These are phyloP conservation scores for Pleurostoma richardsiae DNA, from an alignment of 2,329 filamentous ascomycete species.

Conservation along the genomic window DNA sequence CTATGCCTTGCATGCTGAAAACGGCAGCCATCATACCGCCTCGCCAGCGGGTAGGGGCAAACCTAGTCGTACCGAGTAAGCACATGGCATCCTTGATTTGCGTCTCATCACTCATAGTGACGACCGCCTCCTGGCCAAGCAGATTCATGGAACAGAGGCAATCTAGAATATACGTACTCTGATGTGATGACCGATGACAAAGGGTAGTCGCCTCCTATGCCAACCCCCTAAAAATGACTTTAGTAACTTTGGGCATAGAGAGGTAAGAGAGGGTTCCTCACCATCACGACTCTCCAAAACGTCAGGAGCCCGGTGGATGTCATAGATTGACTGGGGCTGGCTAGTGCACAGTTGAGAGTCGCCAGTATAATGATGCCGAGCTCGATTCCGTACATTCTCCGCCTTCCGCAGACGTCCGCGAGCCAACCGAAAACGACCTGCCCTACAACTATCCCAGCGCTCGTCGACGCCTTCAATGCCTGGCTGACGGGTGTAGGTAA, in stretches of 20 bases:
- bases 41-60: slow-evolving; percentile 75
- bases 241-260: not conserved
- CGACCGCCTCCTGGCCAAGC: too few species aligned
- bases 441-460: slow-evolving; percentile 71
- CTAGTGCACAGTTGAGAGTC: slow-evolving; percentile 62
- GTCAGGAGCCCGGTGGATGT: slow-evolving; percentile 57
- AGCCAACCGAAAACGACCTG: slow-evolving; percentile 74
- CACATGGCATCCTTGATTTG: too few species aligned
- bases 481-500: slow-evolving; percentile 64
- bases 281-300: slow-evolving; percentile 74
- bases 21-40: slow-evolving; percentile 80
- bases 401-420: slow-evolving; percentile 70
- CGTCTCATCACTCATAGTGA: too few species aligned
- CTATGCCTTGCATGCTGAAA: slow-evolving; percentile 80
- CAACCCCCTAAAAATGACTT: slow-evolving; percentile 47
- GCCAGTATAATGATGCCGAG: slow-evolving; percentile 67
- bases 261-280: slow-evolving; percentile 25
- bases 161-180: slow-evolving; percentile 39
- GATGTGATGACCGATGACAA: slow-evolving; percentile 76
- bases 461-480: slow-evolving; percentile 76
- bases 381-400: slow-evolving; percentile 79
- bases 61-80: slow-evolving; percentile 34
- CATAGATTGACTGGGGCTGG: slow-evolving; percentile 55
- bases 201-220: slow-evolving; percentile 80
- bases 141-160: too few species aligned